Conservation (phyloP, 1,139 yeast genomes). For the Nakaseomyces glabratus region DNA sequence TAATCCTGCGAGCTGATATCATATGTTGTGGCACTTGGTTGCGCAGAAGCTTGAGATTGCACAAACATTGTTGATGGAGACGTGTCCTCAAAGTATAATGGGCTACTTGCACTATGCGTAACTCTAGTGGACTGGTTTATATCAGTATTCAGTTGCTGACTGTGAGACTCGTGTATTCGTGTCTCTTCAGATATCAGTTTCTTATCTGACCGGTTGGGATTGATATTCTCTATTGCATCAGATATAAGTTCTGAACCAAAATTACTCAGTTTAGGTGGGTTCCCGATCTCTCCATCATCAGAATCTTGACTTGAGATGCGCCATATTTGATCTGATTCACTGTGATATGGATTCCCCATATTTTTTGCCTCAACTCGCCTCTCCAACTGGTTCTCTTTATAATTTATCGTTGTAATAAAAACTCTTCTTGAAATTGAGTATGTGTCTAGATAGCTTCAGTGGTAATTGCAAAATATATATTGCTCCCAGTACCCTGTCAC, state of each 20-base stretch:
- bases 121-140: conserved; percentile 4
- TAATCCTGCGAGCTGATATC: conserved; percentile 3
- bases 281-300: conserved; percentile 25
- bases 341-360: too few relatives aligned
- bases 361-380: too few relatives aligned
- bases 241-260: conserved; percentile 27
- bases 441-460: too few relatives aligned
- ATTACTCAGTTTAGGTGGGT: conserved; percentile 27
- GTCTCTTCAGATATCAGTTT: conserved; percentile 3
- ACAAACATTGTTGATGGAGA: conserved; percentile 19
- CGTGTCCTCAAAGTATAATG: conserved; percentile 1
- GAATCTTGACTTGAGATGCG: conserved; percentile 10
- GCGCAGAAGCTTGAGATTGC: conserved; percentile 9
- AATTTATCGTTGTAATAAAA: too few relatives aligned
- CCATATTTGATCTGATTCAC: conserved; percentile 1
- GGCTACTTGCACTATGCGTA: conserved; percentile 7
- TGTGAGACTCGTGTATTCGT: not conserved
- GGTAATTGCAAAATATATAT: too few relatives aligned
- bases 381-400: too few relatives aligned
- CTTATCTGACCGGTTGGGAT: conserved; percentile 4
- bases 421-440: too few relatives aligned
- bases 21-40: conserved; percentile 22
- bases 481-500: too few relatives aligned
- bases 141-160: not conserved
- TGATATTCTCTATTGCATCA: conserved; percentile 12